Evolutionary conservation across 257 asterid genomes (phyloP).

Genomic region (Mentha longifolia): DNA sequence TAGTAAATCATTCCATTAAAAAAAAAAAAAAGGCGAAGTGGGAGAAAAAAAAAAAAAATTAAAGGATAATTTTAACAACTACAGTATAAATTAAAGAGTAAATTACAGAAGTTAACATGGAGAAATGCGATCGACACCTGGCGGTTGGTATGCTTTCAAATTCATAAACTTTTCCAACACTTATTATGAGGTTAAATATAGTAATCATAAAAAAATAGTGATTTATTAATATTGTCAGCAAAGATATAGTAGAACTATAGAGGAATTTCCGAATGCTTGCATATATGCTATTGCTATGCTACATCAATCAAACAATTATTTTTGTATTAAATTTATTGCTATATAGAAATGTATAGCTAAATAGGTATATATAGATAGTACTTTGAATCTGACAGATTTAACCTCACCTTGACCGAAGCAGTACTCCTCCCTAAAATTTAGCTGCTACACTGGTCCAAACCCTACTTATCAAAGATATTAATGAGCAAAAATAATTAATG

Average conservation of each 20-base stretch:
- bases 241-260: too few relatives aligned
- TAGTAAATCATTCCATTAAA: too few relatives aligned
- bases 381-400: conserved; percentile 27
- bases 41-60: too few relatives aligned
- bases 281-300: conserved; percentile 3
- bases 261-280: conserved; percentile 4
- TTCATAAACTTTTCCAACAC: conserved; percentile 11
- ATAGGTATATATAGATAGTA: neutral
- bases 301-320: conserved; percentile 6
- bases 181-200: too few relatives aligned
- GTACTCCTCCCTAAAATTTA: conserved; percentile 19
- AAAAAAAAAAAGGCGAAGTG: too few relatives aligned
- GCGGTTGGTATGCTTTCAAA: conserved; percentile 36
- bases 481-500: neutral
- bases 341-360: neutral
- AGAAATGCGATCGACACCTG: conserved; percentile 27
- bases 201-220: too few relatives aligned
- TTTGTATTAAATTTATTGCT: neutral
- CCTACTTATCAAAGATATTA: neutral
- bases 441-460: conserved; percentile 17
- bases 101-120: too few relatives aligned
- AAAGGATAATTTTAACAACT: too few relatives aligned
- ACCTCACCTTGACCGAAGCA: conserved; percentile 27
- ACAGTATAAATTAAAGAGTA: too few relatives aligned
- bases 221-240: too few relatives aligned